Evolutionary conservation across 495 filamentous ascomycete species (phyloP), one percentile per base, ranked within the genome.

Genomic region (Penicillium dipodomyicola): DNA sequence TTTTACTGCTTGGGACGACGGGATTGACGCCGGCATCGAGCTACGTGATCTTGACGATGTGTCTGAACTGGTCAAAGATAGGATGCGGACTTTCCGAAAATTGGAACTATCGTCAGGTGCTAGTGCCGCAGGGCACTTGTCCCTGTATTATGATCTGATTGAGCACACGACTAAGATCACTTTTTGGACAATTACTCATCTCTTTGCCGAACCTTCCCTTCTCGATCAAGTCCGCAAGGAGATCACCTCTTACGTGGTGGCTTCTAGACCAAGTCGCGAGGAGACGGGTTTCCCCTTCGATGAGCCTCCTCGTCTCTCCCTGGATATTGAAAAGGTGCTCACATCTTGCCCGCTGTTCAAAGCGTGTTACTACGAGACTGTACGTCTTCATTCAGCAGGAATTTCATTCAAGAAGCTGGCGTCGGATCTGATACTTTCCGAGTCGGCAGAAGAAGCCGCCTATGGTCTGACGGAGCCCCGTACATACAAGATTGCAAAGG

Each of bases 121-220:
- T 4, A 76, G 72, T 40, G 76, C 67, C 11, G 63, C 72, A 10
- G 68, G 57, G 3, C 65, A 76, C 53, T 52, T 80, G 19, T 74
- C 68, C 19, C 60, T 85, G 20, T 61, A 84, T 12, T 86, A 83
- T 79, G 77, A 76, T 19, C 64, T 82, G 56, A 76, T 79, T 53
- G 78, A 77, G 10, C 79, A 86, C 53, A 66, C 76, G 2, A 73
- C 78, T 14, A 73, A 77, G 30, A 67, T 80, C 44, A 75, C 78
- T 3, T 86, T 82, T 62, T 87, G 83, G 83, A 75, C 76, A 45
- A 48, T 85, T 19, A 60, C 83, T 15, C 82, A 77, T 49, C 76
- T 87, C 32, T 78, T 78, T 55, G 64, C 75, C 12, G 76, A 75
- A 23, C 69, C 72, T 10, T 62, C 61, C 1, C 70, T 83, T 20